Base-by-base conservation (phyloP, 768 basidiomycete species). In the Podaxis sp. region DNA sequence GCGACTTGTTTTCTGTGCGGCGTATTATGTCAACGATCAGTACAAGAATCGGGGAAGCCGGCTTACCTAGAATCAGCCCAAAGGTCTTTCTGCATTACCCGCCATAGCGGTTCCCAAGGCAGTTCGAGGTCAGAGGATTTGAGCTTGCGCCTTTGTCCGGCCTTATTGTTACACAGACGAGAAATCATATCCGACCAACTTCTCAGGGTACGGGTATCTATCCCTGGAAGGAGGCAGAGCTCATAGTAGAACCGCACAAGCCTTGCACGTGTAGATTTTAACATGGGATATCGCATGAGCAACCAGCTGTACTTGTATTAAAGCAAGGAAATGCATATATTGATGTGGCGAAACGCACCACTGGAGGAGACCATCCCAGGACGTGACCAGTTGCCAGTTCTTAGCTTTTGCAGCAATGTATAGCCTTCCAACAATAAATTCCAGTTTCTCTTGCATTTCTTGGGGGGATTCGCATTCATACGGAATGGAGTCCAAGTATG, bases 151-250 rank as follows among this genome's bases (percentile, higher is more conserved):
- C 82, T 85, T 55, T 77, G 66, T 47, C 89, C 86, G 6, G 84
- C 78, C 75, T 89, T 91, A 70, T 80, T 85, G 41, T 82, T 80
- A 13, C 92, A 77, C 50, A 93, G 78, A 61, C 89, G 86, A 51
- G 86, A 82, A 66, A 93, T 79, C 84, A 90, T 90, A 68, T 90
- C 89, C 13, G 88, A 85, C 90, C 91, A 93, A 71, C 79, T 85
- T 54, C 89, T 85, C 63, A 86, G 78, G 65, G 88, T 78, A 47
- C 88, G 85, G 9, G 86, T 80, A 57, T 94, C 91, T 57, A 93
- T 76, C 54, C 91, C 91, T 50, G 91, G 92, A 7, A 91, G 71
- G 37, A 91, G 75, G 71, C 83, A 85, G n/a, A 94, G 74, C 68
- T 93, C 89, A 68, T 90, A 93, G 74, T 93, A 93, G 53, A 94